Conservation (phyloP, 345 rosid genomes). For the Clausena lansium region DNA sequence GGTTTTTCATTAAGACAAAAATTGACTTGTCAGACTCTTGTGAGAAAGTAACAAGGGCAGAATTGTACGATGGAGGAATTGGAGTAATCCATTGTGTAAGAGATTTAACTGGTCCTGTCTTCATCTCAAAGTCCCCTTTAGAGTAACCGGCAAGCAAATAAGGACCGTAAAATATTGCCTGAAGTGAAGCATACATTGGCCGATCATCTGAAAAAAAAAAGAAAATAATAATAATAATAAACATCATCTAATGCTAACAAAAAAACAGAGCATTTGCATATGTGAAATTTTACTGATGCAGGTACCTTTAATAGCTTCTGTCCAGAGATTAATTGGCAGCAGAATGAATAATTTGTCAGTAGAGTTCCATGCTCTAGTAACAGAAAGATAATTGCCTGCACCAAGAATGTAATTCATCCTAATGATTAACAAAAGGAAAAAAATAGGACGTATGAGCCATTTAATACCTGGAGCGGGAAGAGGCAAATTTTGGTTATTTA, state of each 20-base stretch:
- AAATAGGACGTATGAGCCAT: neutral
- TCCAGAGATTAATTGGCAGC: conserved; percentile 57
- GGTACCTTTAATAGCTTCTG: conserved; percentile 77
- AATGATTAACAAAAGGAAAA: neutral
- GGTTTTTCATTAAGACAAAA: conserved; percentile 30
- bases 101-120: conserved; percentile 14
- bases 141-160: conserved; percentile 45
- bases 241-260: neutral
- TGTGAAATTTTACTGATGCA: neutral
- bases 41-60: conserved; percentile 37
- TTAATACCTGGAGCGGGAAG: conserved; percentile 39
- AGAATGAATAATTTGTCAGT: conserved; percentile 56
- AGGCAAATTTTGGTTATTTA: conserved; percentile 29
- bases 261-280: neutral
- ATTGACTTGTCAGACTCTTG: conserved; percentile 30
- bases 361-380: conserved; percentile 51
- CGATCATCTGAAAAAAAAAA: conserved; percentile 31
- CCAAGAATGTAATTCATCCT: neutral
- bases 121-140: conserved; percentile 40
- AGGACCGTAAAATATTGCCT: conserved; percentile 50
- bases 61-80: conserved; percentile 27
- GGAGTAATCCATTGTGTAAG: conserved; percentile 39
- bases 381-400: conserved; percentile 61
- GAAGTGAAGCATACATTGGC: conserved; percentile 35
- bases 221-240: neutral